Percentiles rank a stretch among this genome's conserved stretches.
Conservation (phyloP, 495 filamentous ascomycete species). For the Penicillium flavigenum region DNA sequence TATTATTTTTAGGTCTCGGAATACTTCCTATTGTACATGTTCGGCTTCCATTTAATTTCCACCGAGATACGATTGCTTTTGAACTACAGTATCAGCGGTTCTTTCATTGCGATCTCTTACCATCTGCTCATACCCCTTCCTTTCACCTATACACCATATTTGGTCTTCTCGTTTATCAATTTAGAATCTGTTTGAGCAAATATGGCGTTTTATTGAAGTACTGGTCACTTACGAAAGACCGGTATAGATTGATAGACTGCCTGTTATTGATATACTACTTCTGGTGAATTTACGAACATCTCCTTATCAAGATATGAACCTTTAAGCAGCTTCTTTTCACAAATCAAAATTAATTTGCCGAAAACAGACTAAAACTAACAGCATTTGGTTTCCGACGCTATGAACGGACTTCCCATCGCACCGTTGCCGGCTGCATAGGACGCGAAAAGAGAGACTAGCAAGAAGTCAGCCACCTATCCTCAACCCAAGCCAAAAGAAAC, state of each 20-base stretch:
- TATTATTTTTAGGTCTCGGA: not conserved
- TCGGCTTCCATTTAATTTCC: not conserved
- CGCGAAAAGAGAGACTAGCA: slow-evolving; percentile 46
- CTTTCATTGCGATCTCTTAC: not conserved
- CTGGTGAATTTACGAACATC: not conserved
- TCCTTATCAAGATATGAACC: not conserved
- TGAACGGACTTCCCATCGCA: slow-evolving; percentile 63
- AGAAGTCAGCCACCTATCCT: slow-evolving; percentile 7
- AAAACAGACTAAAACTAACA: not conserved
- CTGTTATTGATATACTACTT: not conserved
- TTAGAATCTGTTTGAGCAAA: not conserved
- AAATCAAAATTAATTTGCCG: too few species aligned
- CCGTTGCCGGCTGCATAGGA: slow-evolving; percentile 61
- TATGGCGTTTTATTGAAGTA: not conserved
- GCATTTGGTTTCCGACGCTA: not conserved
- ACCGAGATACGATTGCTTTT: not conserved
- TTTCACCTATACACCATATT: not conserved
- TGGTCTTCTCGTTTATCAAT: not conserved
- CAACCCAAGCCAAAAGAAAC: not conserved
- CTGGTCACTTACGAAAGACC: not conserved
- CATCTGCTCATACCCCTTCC: not conserved
- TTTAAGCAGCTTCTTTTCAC: too few species aligned
- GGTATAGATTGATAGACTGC: not conserved
- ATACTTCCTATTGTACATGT: not conserved
- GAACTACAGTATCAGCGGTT: not conserved